Evolutionary conservation across 768 basidiomycete species (phyloP).

Genomic region (Trametes sanguinea): DNA sequence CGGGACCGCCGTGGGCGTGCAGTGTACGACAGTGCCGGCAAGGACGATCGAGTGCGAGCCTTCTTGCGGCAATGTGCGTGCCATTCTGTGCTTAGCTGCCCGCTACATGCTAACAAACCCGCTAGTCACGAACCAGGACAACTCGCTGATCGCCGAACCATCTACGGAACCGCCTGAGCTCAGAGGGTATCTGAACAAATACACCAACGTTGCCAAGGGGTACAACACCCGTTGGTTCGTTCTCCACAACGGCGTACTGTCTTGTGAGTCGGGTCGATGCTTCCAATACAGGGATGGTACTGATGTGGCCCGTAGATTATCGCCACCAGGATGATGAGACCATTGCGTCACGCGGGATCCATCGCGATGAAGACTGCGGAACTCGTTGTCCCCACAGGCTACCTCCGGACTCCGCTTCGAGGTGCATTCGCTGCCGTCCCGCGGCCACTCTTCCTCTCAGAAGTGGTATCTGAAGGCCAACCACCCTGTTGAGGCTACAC

Average conservation of each 20-base stretch:
- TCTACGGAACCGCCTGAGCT: conserved; percentile 58
- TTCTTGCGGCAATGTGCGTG: conserved; percentile 81
- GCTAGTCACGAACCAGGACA: conserved; percentile 75
- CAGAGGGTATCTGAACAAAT: conserved; percentile 86
- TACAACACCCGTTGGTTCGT: conserved; percentile 94
- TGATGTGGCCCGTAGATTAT: conserved; percentile 51
- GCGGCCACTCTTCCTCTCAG: conserved; percentile 50
- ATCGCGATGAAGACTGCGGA: conserved; percentile 84
- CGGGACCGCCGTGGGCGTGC: conserved; percentile 72
- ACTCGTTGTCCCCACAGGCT: conserved; percentile 52
- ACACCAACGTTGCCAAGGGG: conserved; percentile 88
- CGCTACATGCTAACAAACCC: not conserved
- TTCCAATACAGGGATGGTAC: not conserved
- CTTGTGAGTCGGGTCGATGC: conserved; percentile 52
- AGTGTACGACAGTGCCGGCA: conserved; percentile 67
- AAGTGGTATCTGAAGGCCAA: conserved; percentile 86
- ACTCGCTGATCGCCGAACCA: conserved; percentile 58
- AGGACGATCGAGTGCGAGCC: conserved; percentile 78
- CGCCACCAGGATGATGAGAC: conserved; percentile 89
- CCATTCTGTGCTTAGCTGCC: not conserved
- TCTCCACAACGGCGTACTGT: conserved; percentile 80
- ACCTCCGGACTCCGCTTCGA: conserved; percentile 78
- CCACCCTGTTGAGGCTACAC: conserved; percentile 85
- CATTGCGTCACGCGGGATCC: conserved; percentile 82
- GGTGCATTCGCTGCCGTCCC: conserved; percentile 62